These are phyloP conservation scores for Ilex asprella DNA, from an alignment of 257 asterid species.

Conservation along the genomic window DNA sequence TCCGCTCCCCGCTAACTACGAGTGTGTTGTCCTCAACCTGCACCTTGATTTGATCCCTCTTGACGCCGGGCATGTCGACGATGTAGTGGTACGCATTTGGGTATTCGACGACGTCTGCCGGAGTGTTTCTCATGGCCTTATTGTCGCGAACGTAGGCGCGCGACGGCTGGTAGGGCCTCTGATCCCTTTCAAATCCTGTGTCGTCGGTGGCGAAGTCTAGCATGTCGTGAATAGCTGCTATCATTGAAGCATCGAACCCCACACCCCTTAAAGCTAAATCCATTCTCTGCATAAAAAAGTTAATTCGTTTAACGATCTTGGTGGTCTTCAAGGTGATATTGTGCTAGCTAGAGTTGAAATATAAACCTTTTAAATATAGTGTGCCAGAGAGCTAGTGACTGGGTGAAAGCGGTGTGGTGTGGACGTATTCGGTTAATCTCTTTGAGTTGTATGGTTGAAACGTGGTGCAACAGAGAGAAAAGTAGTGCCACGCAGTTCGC, in stretches of 20 bases:
- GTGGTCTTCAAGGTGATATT: no score
- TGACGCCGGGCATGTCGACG: conserved; percentile 78
- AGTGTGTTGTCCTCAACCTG: conserved; percentile 62
- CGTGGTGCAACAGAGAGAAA: no score
- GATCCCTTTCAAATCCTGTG: conserved; percentile 3
- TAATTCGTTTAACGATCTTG: no score
- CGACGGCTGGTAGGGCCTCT: conserved; percentile 30
- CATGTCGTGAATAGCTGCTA: conserved; percentile 20
- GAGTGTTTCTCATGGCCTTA: conserved; percentile 72
- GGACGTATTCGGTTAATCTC: no score
- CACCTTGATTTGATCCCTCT: conserved; percentile 62
- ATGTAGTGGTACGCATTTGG: conserved; percentile 47
- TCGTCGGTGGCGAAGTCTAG: conserved; percentile 7
- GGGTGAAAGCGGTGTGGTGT: no score
- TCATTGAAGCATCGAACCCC: conserved; percentile 16
- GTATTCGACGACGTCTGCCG: conserved; percentile 67
- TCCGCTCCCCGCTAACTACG: conserved; percentile 58
- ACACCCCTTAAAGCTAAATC: conserved; percentile 23
- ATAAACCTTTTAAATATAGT: no score
- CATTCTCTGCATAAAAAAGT: conserved; percentile 1
- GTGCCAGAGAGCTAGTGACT: no score
- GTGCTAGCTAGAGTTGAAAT: no score
- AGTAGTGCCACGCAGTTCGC: no score
- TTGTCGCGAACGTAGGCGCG: conserved; percentile 63
- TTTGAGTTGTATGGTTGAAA: no score